A percentile compares a stretch with the other conserved stretches of the same genome.
Evolutionary conservation across 1,284 basidiomycete species (phyloP).

Genomic region (Apiotrichum siamense): DNA sequence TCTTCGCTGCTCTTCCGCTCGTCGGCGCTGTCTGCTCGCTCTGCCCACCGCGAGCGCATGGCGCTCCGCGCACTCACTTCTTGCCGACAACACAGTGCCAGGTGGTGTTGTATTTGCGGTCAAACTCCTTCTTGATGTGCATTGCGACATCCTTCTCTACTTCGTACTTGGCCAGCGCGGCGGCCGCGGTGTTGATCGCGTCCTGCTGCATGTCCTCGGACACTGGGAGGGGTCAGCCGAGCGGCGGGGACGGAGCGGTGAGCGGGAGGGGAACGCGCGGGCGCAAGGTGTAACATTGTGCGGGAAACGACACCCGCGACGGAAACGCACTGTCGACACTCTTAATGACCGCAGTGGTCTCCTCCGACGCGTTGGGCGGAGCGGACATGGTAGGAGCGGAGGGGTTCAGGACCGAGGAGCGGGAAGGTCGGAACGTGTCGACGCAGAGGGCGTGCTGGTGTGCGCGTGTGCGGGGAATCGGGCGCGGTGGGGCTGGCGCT

Average conservation of each 20-base stretch:
- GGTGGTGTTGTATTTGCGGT: constrained; percentile 79
- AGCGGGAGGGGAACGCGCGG: not conserved
- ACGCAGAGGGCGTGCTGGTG: too few species aligned
- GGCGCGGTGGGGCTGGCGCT: too few species aligned
- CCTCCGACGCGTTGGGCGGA: constrained; percentile 58
- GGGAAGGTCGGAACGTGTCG: too few species aligned
- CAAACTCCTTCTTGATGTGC: constrained; percentile 95
- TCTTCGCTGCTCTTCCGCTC: too few species aligned
- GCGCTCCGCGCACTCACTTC: constrained; percentile 51
- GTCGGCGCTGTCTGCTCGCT: too few species aligned
- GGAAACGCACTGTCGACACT: constrained; percentile 70
- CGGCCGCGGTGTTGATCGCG: constrained; percentile 76
- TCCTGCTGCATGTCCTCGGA: constrained; percentile 90
- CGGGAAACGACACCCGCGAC: too few species aligned
- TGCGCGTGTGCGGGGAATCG: too few species aligned
- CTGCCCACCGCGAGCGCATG: not conserved
- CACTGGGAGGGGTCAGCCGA: constrained; percentile 50
- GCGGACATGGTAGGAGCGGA: constrained; percentile 6
- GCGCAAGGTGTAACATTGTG: too few species aligned
- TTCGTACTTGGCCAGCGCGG: constrained; percentile 80
- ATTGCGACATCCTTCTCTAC: constrained; percentile 96
- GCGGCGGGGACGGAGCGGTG: not conserved
- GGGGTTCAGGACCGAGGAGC: too few species aligned
- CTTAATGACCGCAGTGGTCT: constrained; percentile 57
- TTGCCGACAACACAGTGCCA: constrained; percentile 93